Base-by-base conservation (phyloP, 1,139 yeast species). In the Taiozyma onychis region DNA sequence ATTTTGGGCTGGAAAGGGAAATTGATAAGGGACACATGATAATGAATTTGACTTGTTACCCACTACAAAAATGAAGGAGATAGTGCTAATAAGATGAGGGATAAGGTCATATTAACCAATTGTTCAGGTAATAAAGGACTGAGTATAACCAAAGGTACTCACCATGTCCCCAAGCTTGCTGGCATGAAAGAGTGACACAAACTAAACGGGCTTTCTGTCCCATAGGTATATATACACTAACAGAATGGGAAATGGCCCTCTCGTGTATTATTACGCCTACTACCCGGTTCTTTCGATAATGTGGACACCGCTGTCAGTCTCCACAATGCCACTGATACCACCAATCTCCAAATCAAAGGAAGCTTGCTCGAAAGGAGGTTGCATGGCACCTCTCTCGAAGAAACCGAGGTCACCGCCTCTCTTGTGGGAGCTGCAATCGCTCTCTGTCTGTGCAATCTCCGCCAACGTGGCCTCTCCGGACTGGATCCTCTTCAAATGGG, bases 331-430 rank as follows among this genome's bases (percentile, higher is more conserved):
- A 63, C 96, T 85, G 48, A 88, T 69, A 65, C 90, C 95, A 18
- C 96, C 97, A 11, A 90, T 83, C 59, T 88, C 81, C 58, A 93
- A 73, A 9, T 71, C 83, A 66, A 86, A 91, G 0, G 97, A 85
- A 3, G 95, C 96, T 54, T 83, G 83, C 66, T 93, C 99, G 64
- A 93, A 93, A 52, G 85, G 73, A 44, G 96, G 96, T 66, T 93
- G 98, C 99, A 93, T 93, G 62, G 85, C 91, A 39, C 97, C 97
- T 53, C 77, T 81, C 26, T 88, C 89, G 65, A 93, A 93, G 65
- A 72, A 82, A 0, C 99, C 99, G 61, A 93, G 75, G 66, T 93
- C 99, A 44, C 99, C 99, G 28, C 90, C 90, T 62, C 88, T 83
- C 44, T 85, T 74, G 59, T 88, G 96, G 10, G 96, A 86, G 24